phyloP scores from a whole-genome alignment of 805 yeast species.

The Torulaspora maleeae region DNA sequence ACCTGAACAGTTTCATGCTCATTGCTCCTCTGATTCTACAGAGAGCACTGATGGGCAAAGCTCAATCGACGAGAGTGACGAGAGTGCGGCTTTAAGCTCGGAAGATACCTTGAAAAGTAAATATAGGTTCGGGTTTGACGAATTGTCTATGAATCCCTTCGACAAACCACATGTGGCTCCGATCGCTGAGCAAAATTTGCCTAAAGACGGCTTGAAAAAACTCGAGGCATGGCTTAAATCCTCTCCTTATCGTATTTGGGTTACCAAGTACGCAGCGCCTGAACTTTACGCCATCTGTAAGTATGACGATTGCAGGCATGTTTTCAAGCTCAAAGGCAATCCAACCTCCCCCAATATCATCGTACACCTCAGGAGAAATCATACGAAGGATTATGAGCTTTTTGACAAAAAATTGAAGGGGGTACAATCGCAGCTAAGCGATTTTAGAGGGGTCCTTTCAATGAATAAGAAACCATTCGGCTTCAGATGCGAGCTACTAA shows the following conservation, averaged over 20 bases:
- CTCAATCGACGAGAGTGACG: background rate
- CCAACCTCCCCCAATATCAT: conserved; percentile 15
- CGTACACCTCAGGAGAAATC: conserved; percentile 12
- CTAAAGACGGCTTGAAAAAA: conserved; percentile 3
- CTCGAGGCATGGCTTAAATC: conserved; percentile 14
- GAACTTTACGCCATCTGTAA: conserved; percentile 16
- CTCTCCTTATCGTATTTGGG: conserved; percentile 18
- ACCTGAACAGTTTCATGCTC: conserved; percentile 1
- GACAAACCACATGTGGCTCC: conserved; percentile 8
- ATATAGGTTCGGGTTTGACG: conserved; percentile 11
- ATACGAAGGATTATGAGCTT: conserved; percentile 13
- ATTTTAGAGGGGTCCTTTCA: too few species aligned
- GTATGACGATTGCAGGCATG: conserved; percentile 11
- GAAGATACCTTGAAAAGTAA: conserved; percentile 9
- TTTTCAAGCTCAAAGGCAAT: conserved; percentile 12
- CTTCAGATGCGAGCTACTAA: too few species aligned
- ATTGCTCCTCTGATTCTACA: background rate
- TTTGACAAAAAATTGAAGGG: conserved; percentile 1
- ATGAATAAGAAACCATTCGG: too few species aligned
- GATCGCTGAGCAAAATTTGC: conserved; percentile 2
- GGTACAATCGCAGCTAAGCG: too few species aligned
- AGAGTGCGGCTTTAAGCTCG: background rate
- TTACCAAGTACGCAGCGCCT: conserved; percentile 12
- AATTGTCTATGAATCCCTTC: conserved; percentile 15
- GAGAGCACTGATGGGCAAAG: conserved; percentile 1